Evolutionary conservation across 176 grass and related monocot species (phyloP).

Genomic region (Canna indica): DNA sequence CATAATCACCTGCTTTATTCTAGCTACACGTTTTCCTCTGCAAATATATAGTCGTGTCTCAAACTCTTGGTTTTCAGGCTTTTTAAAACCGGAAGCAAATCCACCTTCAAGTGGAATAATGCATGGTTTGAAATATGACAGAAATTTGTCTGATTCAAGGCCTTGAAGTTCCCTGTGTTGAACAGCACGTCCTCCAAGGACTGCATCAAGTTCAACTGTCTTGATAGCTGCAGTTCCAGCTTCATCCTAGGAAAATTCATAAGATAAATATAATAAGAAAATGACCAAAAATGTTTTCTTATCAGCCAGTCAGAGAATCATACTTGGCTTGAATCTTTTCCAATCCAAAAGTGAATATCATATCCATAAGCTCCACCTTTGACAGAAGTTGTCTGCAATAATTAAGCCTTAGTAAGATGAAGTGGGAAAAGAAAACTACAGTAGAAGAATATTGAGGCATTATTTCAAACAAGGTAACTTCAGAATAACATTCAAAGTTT

Average conservation of each 20-base stretch:
- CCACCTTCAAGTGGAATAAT: conserved; percentile 97
- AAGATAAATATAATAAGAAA: conserved; percentile 7
- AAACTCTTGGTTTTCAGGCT: conserved; percentile 73
- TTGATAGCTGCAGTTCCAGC: conserved; percentile 94
- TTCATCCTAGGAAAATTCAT: conserved; percentile 62
- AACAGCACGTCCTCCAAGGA: conserved; percentile 88
- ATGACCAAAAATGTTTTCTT: neutral
- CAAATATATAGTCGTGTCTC: conserved; percentile 73
- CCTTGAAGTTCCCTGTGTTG: conserved; percentile 94
- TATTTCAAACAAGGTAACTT: neutral
- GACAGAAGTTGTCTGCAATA: conserved; percentile 31
- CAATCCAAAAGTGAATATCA: conserved; percentile 54
- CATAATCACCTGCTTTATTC: conserved; percentile 73
- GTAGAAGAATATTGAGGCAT: neutral
- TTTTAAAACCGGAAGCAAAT: conserved; percentile 92
- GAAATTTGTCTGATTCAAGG: conserved; percentile 90
- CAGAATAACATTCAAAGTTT: neutral
- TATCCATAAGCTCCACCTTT: conserved; percentile 36
- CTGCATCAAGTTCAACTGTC: conserved; percentile 81
- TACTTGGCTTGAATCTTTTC: conserved; percentile 47
- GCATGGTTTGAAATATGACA: conserved; percentile 95
- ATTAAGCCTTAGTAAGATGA: neutral
- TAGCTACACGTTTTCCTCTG: conserved; percentile 86
- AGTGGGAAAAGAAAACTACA: neutral
- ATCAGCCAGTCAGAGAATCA: neutral